Evolutionary conservation across 1,284 basidiomycete genomes (phyloP).

Genomic region (Leccinum solheimii): DNA sequence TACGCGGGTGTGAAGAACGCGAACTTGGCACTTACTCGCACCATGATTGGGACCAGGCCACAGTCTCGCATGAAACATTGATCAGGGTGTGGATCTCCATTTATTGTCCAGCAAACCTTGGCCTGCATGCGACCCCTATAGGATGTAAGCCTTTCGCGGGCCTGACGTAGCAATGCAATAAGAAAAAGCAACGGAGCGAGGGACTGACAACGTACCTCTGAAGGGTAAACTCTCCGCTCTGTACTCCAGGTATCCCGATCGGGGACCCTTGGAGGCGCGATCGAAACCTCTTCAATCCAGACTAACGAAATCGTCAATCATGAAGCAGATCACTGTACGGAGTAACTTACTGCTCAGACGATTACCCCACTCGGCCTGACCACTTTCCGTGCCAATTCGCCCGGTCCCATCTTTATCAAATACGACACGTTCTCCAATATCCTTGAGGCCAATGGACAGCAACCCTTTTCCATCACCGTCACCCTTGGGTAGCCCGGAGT

Average conservation of each 20-base stretch:
- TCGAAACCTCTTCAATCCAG: slow-evolving; percentile 86
- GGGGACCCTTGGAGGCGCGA: slow-evolving; percentile 85
- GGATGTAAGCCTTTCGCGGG: slow-evolving; percentile 88
- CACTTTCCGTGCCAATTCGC: slow-evolving; percentile 50
- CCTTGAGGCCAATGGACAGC: slow-evolving; percentile 76
- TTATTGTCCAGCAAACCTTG: slow-evolving; percentile 85
- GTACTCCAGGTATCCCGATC: slow-evolving; percentile 78
- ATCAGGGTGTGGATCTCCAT: slow-evolving; percentile 63
- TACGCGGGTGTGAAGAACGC: slow-evolving; percentile 3
- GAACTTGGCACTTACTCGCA: slow-evolving; percentile 65
- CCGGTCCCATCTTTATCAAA: slow-evolving; percentile 75
- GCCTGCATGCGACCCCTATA: slow-evolving; percentile 93
- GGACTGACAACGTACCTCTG: slow-evolving; percentile 62
- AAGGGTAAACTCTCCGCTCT: slow-evolving; percentile 84
- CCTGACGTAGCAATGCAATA: slow-evolving; percentile 47
- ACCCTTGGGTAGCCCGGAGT: slow-evolving; percentile 69
- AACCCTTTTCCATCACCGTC: slow-evolving; percentile 81
- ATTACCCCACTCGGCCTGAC: slow-evolving; percentile 71
- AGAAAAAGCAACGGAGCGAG: neutral
- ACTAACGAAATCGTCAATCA: slow-evolving; percentile 49
- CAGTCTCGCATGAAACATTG: slow-evolving; percentile 84
- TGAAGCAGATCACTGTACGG: slow-evolving; percentile 14
- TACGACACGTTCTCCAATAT: slow-evolving; percentile 88
- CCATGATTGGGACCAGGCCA: slow-evolving; percentile 95
- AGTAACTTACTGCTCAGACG: slow-evolving; percentile 71